phyloP scores from a whole-genome alignment of 768 basidiomycete genomes.

The Boletus coccyginus region DNA sequence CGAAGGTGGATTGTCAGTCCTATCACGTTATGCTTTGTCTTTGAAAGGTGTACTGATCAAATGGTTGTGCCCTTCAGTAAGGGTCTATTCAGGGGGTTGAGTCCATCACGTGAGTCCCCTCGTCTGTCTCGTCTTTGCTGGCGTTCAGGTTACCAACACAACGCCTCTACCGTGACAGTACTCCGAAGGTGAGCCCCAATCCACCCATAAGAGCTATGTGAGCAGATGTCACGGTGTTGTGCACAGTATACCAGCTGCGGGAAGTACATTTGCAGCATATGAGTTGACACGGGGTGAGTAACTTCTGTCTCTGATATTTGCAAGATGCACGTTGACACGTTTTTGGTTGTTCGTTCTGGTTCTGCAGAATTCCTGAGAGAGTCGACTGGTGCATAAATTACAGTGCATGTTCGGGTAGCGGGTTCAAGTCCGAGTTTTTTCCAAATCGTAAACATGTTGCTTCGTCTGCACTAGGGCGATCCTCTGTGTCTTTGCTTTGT shows the following conservation, averaged over 20 bases:
- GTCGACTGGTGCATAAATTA: constrained; percentile 19
- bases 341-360: neutral
- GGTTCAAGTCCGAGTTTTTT: neutral
- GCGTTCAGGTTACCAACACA: neutral
- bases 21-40: neutral
- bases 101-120: constrained; percentile 64
- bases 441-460: no score
- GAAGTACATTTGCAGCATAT: constrained; percentile 85
- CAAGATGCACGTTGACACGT: neutral
- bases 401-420: neutral
- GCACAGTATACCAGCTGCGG: constrained; percentile 84
- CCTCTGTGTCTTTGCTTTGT: no score
- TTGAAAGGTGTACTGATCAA: neutral
- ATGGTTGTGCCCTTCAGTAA: constrained; percentile 24
- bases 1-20: no score
- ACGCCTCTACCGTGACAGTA: constrained; percentile 36
- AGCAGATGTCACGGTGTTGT: neutral
- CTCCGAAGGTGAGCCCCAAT: constrained; percentile 50
- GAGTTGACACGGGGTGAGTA: constrained; percentile 72
- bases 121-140: neutral
- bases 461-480: no score
- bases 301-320: neutral
- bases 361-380: constrained; percentile 24
- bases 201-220: neutral
- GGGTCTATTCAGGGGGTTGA: constrained; percentile 71